Evolutionary conservation across 2,329 filamentous ascomycete genomes (phyloP).

Genomic region (Pyricularia grisea): DNA sequence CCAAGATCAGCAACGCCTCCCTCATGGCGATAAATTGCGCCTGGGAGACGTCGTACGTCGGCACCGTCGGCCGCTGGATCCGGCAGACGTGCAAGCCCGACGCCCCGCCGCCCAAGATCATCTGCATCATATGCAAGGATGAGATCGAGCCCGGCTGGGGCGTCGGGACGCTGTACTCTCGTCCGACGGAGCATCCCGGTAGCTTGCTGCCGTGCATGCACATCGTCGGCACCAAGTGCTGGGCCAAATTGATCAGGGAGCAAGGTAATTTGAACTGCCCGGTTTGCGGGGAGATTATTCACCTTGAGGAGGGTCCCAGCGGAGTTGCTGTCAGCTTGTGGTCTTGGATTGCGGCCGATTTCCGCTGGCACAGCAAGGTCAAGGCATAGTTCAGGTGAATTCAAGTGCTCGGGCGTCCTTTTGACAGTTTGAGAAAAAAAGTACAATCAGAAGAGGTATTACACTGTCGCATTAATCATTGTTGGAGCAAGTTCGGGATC

Average conservation of each 20-base stretch:
- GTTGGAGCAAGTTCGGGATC: too few species aligned
- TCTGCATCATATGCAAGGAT: background rate
- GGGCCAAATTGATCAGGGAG: background rate
- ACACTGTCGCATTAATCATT: too few species aligned
- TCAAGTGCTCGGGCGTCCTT: too few species aligned
- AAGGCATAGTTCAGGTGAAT: background rate
- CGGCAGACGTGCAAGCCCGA: background rate
- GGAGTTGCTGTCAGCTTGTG: background rate
- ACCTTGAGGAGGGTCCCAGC: background rate
- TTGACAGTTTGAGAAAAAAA: too few species aligned
- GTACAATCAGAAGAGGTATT: too few species aligned
- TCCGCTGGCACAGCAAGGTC: background rate
- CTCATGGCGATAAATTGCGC: background rate
- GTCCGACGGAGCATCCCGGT: background rate
- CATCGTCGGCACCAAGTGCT: background rate
- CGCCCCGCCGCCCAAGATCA: background rate
- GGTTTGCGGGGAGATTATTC: background rate
- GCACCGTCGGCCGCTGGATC: background rate
- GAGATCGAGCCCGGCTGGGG: background rate
- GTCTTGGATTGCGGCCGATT: background rate
- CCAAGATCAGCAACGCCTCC: background rate
- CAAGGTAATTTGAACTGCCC: background rate
- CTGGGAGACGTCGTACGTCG: background rate
- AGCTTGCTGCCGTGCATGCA: background rate
- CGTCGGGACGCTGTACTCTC: background rate